These are phyloP conservation scores for Bromus sterilis DNA, from an alignment of 176 grass and related monocot species.

Conservation along the genomic window DNA sequence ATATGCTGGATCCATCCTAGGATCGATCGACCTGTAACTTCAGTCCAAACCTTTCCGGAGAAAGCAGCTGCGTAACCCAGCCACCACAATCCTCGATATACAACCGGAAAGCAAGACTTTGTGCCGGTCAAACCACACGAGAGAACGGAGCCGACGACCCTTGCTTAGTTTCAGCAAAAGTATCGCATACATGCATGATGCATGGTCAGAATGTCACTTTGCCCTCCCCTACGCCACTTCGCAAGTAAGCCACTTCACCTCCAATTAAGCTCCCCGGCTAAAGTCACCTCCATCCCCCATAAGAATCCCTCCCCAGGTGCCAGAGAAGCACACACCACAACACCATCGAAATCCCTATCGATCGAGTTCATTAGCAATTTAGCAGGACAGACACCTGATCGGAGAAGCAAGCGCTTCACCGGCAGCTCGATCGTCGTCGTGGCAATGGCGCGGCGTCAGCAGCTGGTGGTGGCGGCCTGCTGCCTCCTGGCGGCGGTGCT, in stretches of 20 bases:
- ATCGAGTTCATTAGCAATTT: neutral
- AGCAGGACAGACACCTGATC: neutral
- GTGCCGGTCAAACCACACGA: neutral
- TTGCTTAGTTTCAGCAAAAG: neutral
- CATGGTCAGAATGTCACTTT: constrained; percentile 5
- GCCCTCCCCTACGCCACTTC: constrained; percentile 9
- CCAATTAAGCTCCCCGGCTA: neutral
- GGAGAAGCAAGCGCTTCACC: neutral
- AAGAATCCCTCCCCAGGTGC: neutral
- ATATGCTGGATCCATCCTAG: neutral
- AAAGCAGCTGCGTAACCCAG: neutral
- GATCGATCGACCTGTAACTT: neutral
- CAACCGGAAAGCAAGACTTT: neutral
- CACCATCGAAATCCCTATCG: neutral
- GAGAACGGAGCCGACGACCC: neutral
- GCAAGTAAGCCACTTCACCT: neutral
- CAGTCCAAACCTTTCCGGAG: neutral
- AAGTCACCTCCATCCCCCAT: neutral
- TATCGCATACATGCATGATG: no score
- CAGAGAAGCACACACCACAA: neutral
- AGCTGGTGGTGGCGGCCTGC: neutral
- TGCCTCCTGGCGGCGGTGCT: neutral
- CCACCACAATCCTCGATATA: neutral
- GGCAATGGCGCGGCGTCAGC: neutral
- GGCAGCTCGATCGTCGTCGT: neutral